phyloP scores from a whole-genome alignment of 495 filamentous ascomycete genomes.

The Coniosporium apollinis region DNA sequence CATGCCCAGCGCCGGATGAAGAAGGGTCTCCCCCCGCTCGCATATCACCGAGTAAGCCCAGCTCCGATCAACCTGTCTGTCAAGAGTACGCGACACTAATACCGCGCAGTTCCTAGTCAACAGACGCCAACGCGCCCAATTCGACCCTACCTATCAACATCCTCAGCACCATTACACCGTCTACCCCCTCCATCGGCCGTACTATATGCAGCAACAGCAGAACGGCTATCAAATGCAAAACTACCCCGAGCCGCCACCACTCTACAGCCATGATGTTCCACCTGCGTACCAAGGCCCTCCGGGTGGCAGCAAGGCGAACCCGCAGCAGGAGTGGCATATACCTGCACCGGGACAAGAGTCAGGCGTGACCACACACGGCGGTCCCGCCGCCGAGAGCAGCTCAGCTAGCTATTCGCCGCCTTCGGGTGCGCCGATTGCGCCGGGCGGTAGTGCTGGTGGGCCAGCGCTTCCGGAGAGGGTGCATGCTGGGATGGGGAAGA shows the following conservation, averaged over 20 bases:
- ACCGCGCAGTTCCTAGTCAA: constrained; percentile 44
- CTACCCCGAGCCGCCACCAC: not conserved
- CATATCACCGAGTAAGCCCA: constrained; percentile 47
- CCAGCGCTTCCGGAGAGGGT: too few relatives aligned
- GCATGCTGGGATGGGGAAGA: too few relatives aligned
- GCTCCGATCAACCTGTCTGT: not conserved
- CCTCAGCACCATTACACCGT: constrained; percentile 26
- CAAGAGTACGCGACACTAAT: constrained; percentile 1
- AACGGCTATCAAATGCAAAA: not conserved
- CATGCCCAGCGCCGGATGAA: constrained; percentile 50
- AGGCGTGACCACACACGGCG: too few relatives aligned
- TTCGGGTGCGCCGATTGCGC: too few relatives aligned
- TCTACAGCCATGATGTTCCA: constrained; percentile 25
- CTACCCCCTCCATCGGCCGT: constrained; percentile 14
- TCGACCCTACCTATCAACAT: constrained; percentile 24
- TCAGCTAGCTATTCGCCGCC: too few relatives aligned
- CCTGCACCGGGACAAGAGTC: too few relatives aligned
- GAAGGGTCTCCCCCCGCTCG: constrained; percentile 41
- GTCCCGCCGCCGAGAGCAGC: too few relatives aligned
- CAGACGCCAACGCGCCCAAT: constrained; percentile 33
- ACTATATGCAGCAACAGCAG: not conserved
- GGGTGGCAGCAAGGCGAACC: constrained; percentile 39
- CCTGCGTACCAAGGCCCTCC: constrained; percentile 38
- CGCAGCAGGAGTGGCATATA: constrained; percentile 35
- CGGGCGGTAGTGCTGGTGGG: too few relatives aligned